These are phyloP conservation scores for Physcomitrellopsis africana DNA, from an alignment of 225 moss, liverwort and hornwort species.

Conservation along the genomic window DNA sequence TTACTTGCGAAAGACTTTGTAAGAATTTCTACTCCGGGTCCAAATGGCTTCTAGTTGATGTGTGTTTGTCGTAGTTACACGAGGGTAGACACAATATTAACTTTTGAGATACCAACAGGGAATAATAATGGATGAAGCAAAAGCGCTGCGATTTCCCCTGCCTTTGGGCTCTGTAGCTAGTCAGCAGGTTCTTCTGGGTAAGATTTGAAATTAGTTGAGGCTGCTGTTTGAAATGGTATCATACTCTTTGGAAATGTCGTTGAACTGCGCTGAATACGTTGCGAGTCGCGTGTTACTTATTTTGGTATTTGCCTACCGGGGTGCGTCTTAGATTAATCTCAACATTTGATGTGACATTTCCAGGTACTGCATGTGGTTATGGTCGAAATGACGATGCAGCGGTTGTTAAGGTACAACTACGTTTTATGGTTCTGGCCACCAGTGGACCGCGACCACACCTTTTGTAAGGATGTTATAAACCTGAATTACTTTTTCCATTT, in stretches of 20 bases:
- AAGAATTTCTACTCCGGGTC: slow-evolving; percentile 35
- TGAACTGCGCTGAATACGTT: neutral
- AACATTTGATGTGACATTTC: slow-evolving; percentile 19
- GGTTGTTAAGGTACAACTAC: slow-evolving; percentile 70
- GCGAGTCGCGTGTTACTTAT: neutral
- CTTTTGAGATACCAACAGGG: slow-evolving; percentile 46
- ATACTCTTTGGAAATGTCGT: slow-evolving; percentile 12
- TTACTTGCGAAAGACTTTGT: slow-evolving; percentile 74
- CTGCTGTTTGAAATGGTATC: slow-evolving; percentile 1
- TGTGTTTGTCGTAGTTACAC: slow-evolving; percentile 8
- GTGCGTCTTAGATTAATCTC: neutral
- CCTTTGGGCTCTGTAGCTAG: slow-evolving; percentile 77
- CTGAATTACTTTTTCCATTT: neutral
- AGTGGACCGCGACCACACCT: neutral
- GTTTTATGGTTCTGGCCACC: neutral
- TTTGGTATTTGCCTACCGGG: neutral
- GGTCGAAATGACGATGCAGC: slow-evolving; percentile 74
- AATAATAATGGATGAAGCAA: slow-evolving; percentile 72
- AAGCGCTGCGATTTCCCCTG: slow-evolving; percentile 76
- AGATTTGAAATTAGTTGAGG: slow-evolving; percentile 11
- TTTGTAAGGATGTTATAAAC: neutral
- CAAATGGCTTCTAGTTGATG: slow-evolving; percentile 8
- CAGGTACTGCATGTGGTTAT: slow-evolving; percentile 83
- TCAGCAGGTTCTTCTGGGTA: slow-evolving; percentile 81
- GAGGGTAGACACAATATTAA: slow-evolving; percentile 13